Base-by-base conservation (phyloP, 768 basidiomycete species). In the Bullera alba region DNA sequence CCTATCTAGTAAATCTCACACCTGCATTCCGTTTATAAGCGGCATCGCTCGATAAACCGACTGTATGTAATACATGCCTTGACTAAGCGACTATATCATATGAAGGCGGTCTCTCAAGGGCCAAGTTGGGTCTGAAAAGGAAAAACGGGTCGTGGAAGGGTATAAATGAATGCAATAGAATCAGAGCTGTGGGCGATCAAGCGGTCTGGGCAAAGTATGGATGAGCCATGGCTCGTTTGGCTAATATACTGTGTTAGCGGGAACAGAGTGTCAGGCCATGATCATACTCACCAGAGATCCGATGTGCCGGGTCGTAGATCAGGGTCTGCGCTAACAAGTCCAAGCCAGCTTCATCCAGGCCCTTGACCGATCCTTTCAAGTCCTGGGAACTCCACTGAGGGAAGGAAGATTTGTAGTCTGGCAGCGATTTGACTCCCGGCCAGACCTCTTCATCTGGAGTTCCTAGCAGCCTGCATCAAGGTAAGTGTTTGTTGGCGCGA, bases 371-470 rank as follows among this genome's bases (percentile, higher is more conserved):
- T 70, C 76, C 63, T 64, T 73, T 56, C 26, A 99, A 75, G 50
- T 91, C 85, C 59, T 86, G 83, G 34, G 77, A 75, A 27, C 80
- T 80, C 95, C 95, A 99, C 71, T 89, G 87, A 0, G 95, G 95
- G 80, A 99, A 97, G 7, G 92, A 84, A 3, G 87, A 71, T 75
- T 97, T 97, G 78, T 93, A 97, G 71, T 97, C 95, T 2, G 93
- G 90, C 46, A 99, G 74, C 44, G 78, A 75, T 53, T 80, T 81
- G 34, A 97, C 85, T 5, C 90, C 91, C 0, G 91, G 92, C 95
- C 95, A 99, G 23, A 75, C 75, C 25, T 86, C 81, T 65, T 96
- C 92, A 63, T 80, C 84, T 0, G 95, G 95, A 26, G 95, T 99
- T 23, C 95, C 95, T 39, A 99, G 80, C 25, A 95, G 81, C 65